Percentiles rank a stretch among this genome's conserved stretches.
Evolutionary conservation across 345 rosid species (phyloP).

Genomic region (Citrus unshiu): DNA sequence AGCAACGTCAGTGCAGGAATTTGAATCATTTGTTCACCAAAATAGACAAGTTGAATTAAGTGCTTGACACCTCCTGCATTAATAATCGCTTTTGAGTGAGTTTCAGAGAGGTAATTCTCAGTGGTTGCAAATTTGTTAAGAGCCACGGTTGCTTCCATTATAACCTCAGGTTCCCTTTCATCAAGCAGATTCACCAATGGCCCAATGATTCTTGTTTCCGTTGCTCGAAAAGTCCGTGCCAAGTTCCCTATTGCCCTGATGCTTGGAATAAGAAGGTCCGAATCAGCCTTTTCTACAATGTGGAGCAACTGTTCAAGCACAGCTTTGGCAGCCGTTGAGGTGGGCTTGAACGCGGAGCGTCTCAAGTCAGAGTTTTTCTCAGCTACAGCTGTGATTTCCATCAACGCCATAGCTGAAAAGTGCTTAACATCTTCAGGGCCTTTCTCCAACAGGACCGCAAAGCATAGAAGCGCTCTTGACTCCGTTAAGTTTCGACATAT

Average conservation of each 20-base stretch:
- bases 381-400: slow-evolving; percentile 69
- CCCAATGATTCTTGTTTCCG: slow-evolving; percentile 54
- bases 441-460: slow-evolving; percentile 59
- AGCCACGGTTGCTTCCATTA: slow-evolving; percentile 57
- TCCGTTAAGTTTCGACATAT: slow-evolving; percentile 65
- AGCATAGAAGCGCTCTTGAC: slow-evolving; percentile 65
- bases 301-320: slow-evolving; percentile 60
- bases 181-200: slow-evolving; percentile 70
- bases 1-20: slow-evolving; percentile 52
- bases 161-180: slow-evolving; percentile 52
- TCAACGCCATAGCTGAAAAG: slow-evolving; percentile 66
- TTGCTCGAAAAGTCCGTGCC: slow-evolving; percentile 76
- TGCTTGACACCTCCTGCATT: slow-evolving; percentile 56
- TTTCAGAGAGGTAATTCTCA: slow-evolving; percentile 52
- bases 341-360: slow-evolving; percentile 68
- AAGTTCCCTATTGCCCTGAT: slow-evolving; percentile 63
- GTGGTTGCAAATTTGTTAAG: slow-evolving; percentile 57
- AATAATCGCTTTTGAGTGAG: slow-evolving; percentile 58
- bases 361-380: slow-evolving; percentile 58
- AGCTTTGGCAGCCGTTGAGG: slow-evolving; percentile 65
- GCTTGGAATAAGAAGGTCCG: slow-evolving; percentile 52
- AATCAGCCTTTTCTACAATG: slow-evolving; percentile 47
- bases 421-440: slow-evolving; percentile 59
- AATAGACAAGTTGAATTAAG: slow-evolving; percentile 58
- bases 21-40: slow-evolving; percentile 64